Percentiles rank a stretch among this genome's conserved stretches.
These are phyloP conservation scores for Pseudocohnilembus persalinus DNA, from an alignment of 169 alveolate species.

Conservation along the genomic window DNA sequence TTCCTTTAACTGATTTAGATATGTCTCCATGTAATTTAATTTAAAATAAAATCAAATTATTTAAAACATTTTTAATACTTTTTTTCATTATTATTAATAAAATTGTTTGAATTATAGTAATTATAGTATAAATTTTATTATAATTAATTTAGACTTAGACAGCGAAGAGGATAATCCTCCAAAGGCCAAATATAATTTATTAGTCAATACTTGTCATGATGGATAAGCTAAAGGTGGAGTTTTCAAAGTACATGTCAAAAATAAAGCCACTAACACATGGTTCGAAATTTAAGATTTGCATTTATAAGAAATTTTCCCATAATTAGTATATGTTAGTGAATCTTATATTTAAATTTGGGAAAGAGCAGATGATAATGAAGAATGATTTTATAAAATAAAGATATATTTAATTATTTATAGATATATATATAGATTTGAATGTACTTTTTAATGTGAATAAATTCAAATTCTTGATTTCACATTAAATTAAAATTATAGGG, in stretches of 20 bases:
- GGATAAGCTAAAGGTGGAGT: conserved; percentile 94
- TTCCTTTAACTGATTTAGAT: conserved; percentile 94
- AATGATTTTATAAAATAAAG: too few species aligned
- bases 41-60: not conserved
- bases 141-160: not conserved
- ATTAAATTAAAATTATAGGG: too few species aligned
- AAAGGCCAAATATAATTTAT: conserved; percentile 88
- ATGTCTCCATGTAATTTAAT: conserved; percentile 72
- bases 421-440: too few species aligned
- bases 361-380: conserved; percentile 9
- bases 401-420: too few species aligned
- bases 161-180: conserved; percentile 31
- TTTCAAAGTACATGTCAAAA: conserved; percentile 89
- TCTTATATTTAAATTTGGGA: conserved; percentile 49
- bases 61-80: conserved; percentile 6
- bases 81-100: too few species aligned
- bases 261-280: conserved; percentile 38
- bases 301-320: conserved; percentile 31
- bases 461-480: not conserved
- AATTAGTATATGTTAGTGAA: conserved; percentile 38
- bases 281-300: conserved; percentile 43
- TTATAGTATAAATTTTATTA: too few species aligned
- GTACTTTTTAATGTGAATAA: not conserved
- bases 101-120: too few species aligned
- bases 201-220: conserved; percentile 95